Conservation (phyloP, 257 asterid genomes). For the Solanum clarkiae region DNA sequence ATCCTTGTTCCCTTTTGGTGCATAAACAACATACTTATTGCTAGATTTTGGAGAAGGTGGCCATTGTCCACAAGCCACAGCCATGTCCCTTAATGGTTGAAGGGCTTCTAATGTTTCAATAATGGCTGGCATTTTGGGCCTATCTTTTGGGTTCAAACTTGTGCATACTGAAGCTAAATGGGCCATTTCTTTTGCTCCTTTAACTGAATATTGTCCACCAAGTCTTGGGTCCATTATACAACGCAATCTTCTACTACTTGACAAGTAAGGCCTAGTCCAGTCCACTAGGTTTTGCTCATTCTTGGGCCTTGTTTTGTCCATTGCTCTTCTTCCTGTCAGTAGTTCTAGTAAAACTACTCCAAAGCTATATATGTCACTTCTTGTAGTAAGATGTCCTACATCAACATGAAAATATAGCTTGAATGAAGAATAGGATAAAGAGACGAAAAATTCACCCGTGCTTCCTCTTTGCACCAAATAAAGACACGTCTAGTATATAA, state of each 20-base stretch:
- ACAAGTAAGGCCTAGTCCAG: constrained; percentile 63
- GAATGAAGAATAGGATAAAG: not conserved
- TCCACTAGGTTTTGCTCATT: constrained; percentile 65
- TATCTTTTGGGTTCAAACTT: constrained; percentile 65
- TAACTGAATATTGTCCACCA: constrained; percentile 70
- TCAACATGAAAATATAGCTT: not conserved
- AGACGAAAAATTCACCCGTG: not conserved
- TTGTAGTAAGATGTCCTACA: constrained; percentile 84
- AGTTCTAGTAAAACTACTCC: constrained; percentile 83
- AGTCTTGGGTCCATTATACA: constrained; percentile 63
- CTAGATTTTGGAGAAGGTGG: constrained; percentile 28
- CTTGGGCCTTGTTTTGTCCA: constrained; percentile 63
- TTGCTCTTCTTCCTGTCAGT: constrained; percentile 74
- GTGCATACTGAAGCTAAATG: constrained; percentile 60
- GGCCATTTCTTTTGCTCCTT: constrained; percentile 72
- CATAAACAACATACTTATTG: constrained; percentile 20
- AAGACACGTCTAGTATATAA: not conserved
- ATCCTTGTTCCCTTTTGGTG: not conserved
- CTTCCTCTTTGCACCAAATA: not conserved
- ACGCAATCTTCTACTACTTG: constrained; percentile 47
- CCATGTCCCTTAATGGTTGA: constrained; percentile 58
- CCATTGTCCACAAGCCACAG: constrained; percentile 61
- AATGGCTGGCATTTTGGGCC: constrained; percentile 82
- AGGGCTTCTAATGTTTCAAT: constrained; percentile 68
- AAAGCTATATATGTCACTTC: constrained; percentile 80